Evolutionary conservation across 2,329 filamentous ascomycete species (phyloP), one percentile per base, ranked within the genome.

Genomic region (Lachnellula suecica): DNA sequence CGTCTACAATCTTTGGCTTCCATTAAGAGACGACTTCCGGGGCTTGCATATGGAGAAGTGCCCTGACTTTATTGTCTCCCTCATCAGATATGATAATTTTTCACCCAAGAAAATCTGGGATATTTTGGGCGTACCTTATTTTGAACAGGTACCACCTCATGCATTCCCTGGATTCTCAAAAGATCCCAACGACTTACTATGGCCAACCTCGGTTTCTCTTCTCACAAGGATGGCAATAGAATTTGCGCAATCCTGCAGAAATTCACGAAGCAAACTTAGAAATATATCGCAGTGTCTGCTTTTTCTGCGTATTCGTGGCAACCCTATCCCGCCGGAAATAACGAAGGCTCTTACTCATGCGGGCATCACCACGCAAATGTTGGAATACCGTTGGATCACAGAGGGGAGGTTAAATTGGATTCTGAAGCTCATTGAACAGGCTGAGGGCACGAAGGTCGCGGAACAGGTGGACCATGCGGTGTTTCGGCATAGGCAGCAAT

Each of bases 361-460:
- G 7, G 60, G 53, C 3, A 56, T 68, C 15, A 60, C 54, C 8
- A 40, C 56, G 29, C 51, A 59, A 15, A 55, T 69, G 19, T 17
- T 53, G 4, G 44, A 47, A 13, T 47, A 50, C 4, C 40, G 54
- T n/a, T 58, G 54, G 48, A 40, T 67, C 40, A 20, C 52, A 7
- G 49, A 54, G 4, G 52, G 57, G 17, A 60, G 60, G 27, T 19
- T 61, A 8, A 35, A 34, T n/a, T 67, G 64, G 62, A 47, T 51
- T 11, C 35, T 68, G 17, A 17, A 34, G 5, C 17, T 62, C 2
- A 51, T 68, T 38, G 49, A 49, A 29, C 15, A 41, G 40, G 55
- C 48, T 2, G 65, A 68, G 44, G 66, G 66, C 0, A 52, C 44
- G 7, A 52, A 63, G n/a, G 56, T 64, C 19, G 64, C 63, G 10